Evolutionary conservation across 148 eudicot species (phyloP), one percentile per base, ranked within the genome.

Genomic region (Vaccinium vitisidaea): DNA sequence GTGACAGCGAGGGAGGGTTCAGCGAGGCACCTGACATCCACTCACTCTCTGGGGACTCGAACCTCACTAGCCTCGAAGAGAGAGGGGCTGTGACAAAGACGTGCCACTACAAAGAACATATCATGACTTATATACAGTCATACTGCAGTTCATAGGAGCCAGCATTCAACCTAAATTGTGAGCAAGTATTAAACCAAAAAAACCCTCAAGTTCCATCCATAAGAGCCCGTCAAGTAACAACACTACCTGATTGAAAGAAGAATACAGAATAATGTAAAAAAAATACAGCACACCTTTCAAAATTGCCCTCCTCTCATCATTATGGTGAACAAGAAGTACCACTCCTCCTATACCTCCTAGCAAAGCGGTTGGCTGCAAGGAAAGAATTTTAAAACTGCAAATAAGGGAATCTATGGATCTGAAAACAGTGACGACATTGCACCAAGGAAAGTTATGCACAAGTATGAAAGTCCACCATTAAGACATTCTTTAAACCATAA

Each of bases 261-360:
- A 63, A 7, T 21, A 63, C 25, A 63, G 27, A 21, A 13, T 43
- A 83, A 84, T 74, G 52, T n/a, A 49, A 63, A 19, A 19, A 76
- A 4, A 55, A 30, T 27, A 61, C n/a, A 59, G 56, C 65, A 78
- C 39, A 96, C 98, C 99, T 96, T 90, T 96, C 16, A 86, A 80
- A 83, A 93, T 83, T 25, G 90, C 95, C 89, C 99, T 90, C 89
- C 86, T 94, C 89, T 95, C 98, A 84, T 96, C 99, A 77, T 96
- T 96, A 85, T 89, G 90, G 74, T 89, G 98, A 85, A 91, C 50
- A 82, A 85, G 86, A 82, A 86, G 71, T 80, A 87, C 89, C 86
- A 90, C 85, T 69, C 94, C 94, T 84, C 92, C 93, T 88, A 89
- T 49, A 56, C 92, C 90, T 84, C 93, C 92, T 10, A 96, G 78